phyloP scores from a whole-genome alignment of 2,329 filamentous ascomycete species.

The Podosphaera aphanis region DNA sequence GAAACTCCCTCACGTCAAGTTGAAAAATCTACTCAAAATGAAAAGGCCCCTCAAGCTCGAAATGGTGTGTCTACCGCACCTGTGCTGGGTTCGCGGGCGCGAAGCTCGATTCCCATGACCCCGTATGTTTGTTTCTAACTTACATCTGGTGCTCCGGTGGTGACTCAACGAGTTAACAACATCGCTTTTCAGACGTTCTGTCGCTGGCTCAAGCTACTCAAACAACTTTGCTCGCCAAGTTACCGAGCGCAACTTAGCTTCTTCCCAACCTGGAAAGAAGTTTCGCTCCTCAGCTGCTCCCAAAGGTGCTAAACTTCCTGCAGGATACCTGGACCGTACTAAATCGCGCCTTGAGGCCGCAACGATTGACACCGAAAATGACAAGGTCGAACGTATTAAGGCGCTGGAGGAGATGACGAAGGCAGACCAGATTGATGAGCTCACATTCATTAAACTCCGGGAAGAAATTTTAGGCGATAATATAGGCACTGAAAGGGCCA shows the following conservation, averaged over 20 bases:
- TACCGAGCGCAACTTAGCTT: slow-evolving; percentile 34
- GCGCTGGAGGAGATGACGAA: slow-evolving; percentile 65
- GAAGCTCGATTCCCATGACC: slow-evolving; percentile 77
- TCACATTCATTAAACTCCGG: slow-evolving; percentile 51
- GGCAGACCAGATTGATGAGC: slow-evolving; percentile 59
- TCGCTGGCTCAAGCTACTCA: slow-evolving; percentile 6
- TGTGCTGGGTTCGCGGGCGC: slow-evolving; percentile 52
- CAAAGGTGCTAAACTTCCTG: slow-evolving; percentile 56
- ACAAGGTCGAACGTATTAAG: slow-evolving; percentile 42
- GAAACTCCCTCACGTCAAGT: slow-evolving; percentile 22
- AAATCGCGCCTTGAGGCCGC: slow-evolving; percentile 32
- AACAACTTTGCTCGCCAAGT: slow-evolving; percentile 66
- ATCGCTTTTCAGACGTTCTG: slow-evolving; percentile 6
- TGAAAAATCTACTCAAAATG: slow-evolving; percentile 5
- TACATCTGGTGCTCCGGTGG: background rate
- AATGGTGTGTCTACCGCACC: slow-evolving; percentile 26
- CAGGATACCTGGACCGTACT: slow-evolving; percentile 68
- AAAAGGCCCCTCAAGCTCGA: slow-evolving; percentile 13
- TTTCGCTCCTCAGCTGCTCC: slow-evolving; percentile 53
- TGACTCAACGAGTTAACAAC: background rate
- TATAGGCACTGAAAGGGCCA: slow-evolving; percentile 38
- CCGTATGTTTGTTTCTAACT: slow-evolving; percentile 32
- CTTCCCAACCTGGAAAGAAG: slow-evolving; percentile 35
- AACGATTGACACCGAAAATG: slow-evolving; percentile 21
- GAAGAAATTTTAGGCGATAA: slow-evolving; percentile 67